Conservation (phyloP, 139 green algal genomes). For the Volvox reticuliferus region DNA sequence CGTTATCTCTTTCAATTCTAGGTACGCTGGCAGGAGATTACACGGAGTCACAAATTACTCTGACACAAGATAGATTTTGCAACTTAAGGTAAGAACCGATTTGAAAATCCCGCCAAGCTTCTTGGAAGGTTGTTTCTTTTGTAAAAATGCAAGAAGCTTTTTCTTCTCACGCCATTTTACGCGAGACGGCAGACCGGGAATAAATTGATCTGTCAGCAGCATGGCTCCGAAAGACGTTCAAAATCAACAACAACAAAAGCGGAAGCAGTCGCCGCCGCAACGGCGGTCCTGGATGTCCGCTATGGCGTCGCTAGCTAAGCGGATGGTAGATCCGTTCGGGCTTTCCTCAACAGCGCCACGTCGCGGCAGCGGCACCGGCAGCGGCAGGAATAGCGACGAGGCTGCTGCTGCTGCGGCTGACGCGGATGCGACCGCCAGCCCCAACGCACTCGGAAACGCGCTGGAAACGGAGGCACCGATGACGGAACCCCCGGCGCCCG, state of each 20-base stretch:
- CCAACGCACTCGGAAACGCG: neutral
- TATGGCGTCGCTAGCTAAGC: neutral
- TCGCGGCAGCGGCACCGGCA: neutral
- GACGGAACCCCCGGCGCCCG: neutral
- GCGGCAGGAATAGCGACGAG: too few relatives aligned
- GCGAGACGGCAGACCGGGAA: neutral
- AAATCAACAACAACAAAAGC: conserved; percentile 20
- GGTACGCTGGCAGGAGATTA: too few relatives aligned
- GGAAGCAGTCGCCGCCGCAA: neutral
- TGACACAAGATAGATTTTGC: too few relatives aligned
- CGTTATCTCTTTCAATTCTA: too few relatives aligned
- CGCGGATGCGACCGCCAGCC: neutral
- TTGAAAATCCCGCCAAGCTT: too few relatives aligned
- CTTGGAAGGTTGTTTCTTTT: too few relatives aligned
- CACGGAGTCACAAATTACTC: too few relatives aligned
- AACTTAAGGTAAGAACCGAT: too few relatives aligned
- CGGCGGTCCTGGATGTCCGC: conserved; percentile 5
- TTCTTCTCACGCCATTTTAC: too few relatives aligned
- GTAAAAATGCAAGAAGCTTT: too few relatives aligned
- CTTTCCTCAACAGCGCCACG: neutral
- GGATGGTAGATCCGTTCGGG: conserved; percentile 21
- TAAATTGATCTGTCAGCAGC: neutral
- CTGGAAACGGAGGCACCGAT: too few relatives aligned
- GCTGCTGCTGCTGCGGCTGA: neutral
- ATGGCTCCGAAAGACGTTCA: conserved; percentile 4